A percentile compares a stretch with the other conserved stretches of the same genome.
phyloP scores from a whole-genome alignment of 257 asterid species.

The Gardenia jasminoides region DNA sequence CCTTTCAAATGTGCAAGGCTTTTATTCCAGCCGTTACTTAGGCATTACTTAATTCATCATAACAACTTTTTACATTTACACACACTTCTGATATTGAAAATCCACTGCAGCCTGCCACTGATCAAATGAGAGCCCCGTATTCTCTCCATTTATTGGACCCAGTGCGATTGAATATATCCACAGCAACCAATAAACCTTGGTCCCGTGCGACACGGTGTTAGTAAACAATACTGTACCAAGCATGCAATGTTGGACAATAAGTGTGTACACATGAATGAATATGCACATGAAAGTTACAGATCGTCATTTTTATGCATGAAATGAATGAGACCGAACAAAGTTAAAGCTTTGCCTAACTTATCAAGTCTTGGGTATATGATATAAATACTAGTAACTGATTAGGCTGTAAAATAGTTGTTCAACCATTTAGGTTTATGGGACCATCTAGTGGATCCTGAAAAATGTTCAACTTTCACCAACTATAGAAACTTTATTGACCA shows the following conservation, averaged over 20 bases:
- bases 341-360: conserved; percentile 8
- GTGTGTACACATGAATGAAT: background rate
- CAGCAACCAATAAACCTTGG: background rate
- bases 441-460: conserved; percentile 3
- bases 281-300: background rate
- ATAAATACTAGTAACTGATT: background rate
- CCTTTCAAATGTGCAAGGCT: background rate
- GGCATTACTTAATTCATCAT: background rate
- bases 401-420: background rate
- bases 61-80: background rate
- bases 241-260: background rate
- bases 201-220: background rate
- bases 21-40: background rate
- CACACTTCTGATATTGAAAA: background rate
- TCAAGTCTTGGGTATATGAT: background rate
- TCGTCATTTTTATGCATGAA: background rate
- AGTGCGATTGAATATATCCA: background rate
- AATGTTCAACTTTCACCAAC: conserved; percentile 15
- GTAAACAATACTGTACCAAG: background rate
- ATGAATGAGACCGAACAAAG: background rate
- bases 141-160: background rate
- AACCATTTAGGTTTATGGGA: conserved; percentile 5
- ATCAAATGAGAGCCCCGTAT: background rate
- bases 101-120: background rate
- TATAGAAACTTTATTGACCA: conserved; percentile 4